These are phyloP conservation scores for Limnomonas spitsbergensis DNA, from an alignment of 139 green algal genomes.

Conservation along the genomic window DNA sequence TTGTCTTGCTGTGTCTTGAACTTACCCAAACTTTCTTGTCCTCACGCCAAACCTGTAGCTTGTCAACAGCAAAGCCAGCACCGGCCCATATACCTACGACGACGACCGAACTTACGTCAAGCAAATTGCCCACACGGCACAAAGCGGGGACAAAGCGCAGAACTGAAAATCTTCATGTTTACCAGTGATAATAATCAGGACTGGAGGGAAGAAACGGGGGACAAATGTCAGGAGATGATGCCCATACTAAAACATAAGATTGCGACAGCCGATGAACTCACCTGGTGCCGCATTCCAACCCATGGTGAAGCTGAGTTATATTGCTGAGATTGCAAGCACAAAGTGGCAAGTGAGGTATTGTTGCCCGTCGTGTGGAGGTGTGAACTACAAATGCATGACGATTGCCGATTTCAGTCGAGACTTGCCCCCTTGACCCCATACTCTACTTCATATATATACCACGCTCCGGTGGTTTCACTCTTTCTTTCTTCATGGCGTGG, in stretches of 20 bases:
- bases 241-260: neutral
- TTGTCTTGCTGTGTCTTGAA: neutral
- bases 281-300: slow-evolving; percentile 28
- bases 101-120: neutral
- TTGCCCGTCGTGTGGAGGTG: no score
- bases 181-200: slow-evolving; percentile 22
- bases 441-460: slow-evolving; percentile 25
- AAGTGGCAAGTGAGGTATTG: no score
- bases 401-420: no score
- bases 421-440: no score
- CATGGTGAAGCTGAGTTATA: slow-evolving; percentile 17
- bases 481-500: no score
- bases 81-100: slow-evolving; percentile 24
- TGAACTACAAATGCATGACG: no score
- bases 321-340: no score
- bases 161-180: neutral
- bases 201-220: neutral
- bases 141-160: neutral
- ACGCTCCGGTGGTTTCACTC: no score
- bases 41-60: slow-evolving; percentile 8
- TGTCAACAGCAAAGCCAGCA: neutral
- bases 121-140: neutral
- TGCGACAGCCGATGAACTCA: neutral
- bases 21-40: slow-evolving; percentile 26
- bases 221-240: neutral